Evolutionary conservation across 1,284 basidiomycete species (phyloP).

Genomic region (Wolfiporia cocos): DNA sequence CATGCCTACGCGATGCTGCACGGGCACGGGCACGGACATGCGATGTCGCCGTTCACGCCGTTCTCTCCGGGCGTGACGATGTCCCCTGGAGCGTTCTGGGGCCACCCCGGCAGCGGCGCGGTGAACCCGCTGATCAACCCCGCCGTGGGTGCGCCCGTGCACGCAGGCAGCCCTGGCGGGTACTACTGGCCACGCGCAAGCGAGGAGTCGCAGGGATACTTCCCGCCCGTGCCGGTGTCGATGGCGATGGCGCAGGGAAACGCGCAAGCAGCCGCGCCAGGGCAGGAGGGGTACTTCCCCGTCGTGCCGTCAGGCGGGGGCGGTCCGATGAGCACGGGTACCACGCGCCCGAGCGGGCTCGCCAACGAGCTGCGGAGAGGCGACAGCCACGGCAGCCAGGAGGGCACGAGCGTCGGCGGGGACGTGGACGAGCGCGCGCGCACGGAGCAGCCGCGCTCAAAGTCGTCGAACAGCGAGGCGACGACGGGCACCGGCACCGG

Average conservation of each 20-base stretch:
- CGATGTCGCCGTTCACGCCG: conserved; percentile 26
- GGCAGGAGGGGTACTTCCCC: conserved; percentile 21
- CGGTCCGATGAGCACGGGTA: conserved; percentile 20
- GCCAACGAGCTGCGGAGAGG: conserved; percentile 35
- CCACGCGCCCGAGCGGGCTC: conserved; percentile 28
- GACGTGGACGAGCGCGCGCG: no score
- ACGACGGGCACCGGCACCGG: conserved; percentile 8
- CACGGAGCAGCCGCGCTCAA: conserved; percentile 6
- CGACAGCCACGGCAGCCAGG: conserved; percentile 11
- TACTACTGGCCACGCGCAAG: conserved; percentile 4
- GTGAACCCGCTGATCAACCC: conserved; percentile 58
- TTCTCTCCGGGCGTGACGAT: conserved; percentile 67
- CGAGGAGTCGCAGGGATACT: no score
- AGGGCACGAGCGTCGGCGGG: no score
- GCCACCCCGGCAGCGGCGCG: conserved; percentile 38
- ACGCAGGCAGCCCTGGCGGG: conserved; percentile 9
- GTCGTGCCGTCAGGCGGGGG: conserved; percentile 21
- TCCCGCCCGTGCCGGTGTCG: no score
- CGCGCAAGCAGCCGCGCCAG: conserved; percentile 6
- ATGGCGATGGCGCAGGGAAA: no score
- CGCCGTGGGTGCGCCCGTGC: conserved; percentile 63
- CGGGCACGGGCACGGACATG: conserved; percentile 17
- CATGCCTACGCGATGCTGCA: no score
- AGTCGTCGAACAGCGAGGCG: conserved; percentile 15
- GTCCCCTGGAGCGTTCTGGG: conserved; percentile 68